Percentiles rank a stretch among this genome's conserved stretches.
phyloP scores from a whole-genome alignment of 2,329 filamentous ascomycete genomes.

The Iodosphaeria phyllophila region DNA sequence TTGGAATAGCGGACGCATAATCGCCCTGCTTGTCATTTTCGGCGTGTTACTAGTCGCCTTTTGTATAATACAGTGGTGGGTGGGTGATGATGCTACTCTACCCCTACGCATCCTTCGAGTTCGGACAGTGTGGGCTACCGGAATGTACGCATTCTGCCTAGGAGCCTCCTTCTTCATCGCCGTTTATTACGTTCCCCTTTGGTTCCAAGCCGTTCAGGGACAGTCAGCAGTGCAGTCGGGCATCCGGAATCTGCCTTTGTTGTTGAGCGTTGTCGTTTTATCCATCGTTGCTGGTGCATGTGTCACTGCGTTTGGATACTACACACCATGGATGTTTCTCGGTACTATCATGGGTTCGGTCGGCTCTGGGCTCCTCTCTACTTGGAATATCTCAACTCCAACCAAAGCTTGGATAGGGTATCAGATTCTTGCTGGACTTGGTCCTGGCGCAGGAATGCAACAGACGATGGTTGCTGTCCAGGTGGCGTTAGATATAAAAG shows the following conservation, averaged over 20 bases:
- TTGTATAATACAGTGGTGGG: slow-evolving; percentile 15
- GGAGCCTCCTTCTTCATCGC: slow-evolving; percentile 13
- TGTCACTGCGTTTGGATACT: slow-evolving; percentile 17
- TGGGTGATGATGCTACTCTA: slow-evolving; percentile 19
- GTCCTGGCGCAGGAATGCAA: slow-evolving; percentile 20
- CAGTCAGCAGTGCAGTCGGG: slow-evolving; percentile 16
- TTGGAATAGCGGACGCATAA: slow-evolving; percentile 16
- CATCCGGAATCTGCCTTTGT: slow-evolving; percentile 15
- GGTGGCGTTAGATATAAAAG: slow-evolving; percentile 13
- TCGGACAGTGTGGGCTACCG: slow-evolving; percentile 14
- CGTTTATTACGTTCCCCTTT: slow-evolving; percentile 16
- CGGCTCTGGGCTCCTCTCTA: slow-evolving; percentile 21
- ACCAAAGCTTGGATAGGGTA: slow-evolving; percentile 21
- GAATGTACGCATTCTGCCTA: slow-evolving; percentile 16
- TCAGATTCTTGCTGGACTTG: slow-evolving; percentile 20
- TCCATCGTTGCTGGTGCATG: slow-evolving; percentile 10
- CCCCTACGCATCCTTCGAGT: slow-evolving; percentile 19
- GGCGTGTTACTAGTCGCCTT: slow-evolving; percentile 14
- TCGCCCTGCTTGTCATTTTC: slow-evolving; percentile 15
- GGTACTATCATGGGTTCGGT: slow-evolving; percentile 13
- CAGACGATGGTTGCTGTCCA: slow-evolving; percentile 22
- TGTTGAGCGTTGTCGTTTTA: slow-evolving; percentile 13
- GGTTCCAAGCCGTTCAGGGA: slow-evolving; percentile 14
- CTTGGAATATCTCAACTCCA: slow-evolving; percentile 13
- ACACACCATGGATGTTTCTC: slow-evolving; percentile 19